Percentiles rank a stretch among this genome's conserved stretches.
Conservation (phyloP, 345 rosid genomes). For the Chamaenerion angustifolium region DNA sequence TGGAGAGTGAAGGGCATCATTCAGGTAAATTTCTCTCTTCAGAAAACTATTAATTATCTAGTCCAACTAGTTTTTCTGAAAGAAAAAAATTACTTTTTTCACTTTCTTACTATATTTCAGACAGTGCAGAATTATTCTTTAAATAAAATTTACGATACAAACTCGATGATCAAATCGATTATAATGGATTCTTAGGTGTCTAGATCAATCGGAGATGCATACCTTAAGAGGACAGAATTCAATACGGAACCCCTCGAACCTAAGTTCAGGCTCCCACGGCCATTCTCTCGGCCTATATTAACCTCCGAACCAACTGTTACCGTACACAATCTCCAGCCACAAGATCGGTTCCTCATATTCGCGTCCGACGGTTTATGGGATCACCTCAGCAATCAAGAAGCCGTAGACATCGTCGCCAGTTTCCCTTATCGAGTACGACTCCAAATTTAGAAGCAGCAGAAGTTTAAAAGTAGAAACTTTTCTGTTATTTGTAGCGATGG, state of each 20-base stretch:
- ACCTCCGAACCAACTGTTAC: constrained; percentile 27
- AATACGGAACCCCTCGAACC: constrained; percentile 27
- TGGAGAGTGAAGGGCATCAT: constrained; percentile 35
- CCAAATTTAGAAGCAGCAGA: too few species aligned
- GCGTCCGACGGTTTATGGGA: constrained; percentile 39
- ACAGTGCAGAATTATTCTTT: too few species aligned
- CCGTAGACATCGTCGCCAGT: constrained; percentile 24
- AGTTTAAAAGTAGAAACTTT: too few species aligned
- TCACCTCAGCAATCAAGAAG: constrained; percentile 28
- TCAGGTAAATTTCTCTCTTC: constrained; percentile 19
- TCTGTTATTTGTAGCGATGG: background rate
- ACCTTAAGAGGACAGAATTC: constrained; percentile 26
- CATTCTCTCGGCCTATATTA: constrained; percentile 23
- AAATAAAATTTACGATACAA: too few species aligned
- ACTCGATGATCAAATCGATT: too few species aligned
- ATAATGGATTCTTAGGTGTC: constrained; percentile 15
- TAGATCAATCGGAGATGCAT: constrained; percentile 30
- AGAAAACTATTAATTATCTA: too few species aligned
- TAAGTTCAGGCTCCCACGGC: constrained; percentile 23
- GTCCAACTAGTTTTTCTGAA: background rate
- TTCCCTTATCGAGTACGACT: constrained; percentile 17
- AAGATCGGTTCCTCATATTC: constrained; percentile 25
- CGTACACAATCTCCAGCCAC: constrained; percentile 21
- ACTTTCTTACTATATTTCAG: too few species aligned
- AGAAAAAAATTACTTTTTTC: too few species aligned